Conservation (phyloP, 2,329 filamentous ascomycete genomes). For the Orbilia oligospora region DNA sequence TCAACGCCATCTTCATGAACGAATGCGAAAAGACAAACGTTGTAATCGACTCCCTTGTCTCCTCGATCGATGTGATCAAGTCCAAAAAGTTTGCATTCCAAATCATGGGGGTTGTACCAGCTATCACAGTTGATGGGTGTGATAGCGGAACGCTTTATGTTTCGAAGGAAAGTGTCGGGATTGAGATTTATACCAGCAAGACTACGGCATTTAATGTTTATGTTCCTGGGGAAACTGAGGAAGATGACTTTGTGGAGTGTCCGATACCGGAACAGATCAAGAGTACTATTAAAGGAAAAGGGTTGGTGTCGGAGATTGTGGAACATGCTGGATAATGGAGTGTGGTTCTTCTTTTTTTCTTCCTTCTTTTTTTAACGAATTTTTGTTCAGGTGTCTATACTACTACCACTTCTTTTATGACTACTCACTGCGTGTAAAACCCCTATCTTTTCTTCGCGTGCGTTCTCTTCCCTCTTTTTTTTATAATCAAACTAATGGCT, state of each 20-base stretch:
- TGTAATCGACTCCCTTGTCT: constrained; percentile 89
- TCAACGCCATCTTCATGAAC: constrained; percentile 95
- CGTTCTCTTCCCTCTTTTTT: constrained; percentile 9
- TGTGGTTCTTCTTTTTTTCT: background rate
- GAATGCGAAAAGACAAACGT: constrained; percentile 88
- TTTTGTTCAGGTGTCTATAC: constrained; percentile 4
- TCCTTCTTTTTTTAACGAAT: background rate
- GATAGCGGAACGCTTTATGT: constrained; percentile 92
- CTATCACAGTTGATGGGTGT: constrained; percentile 91
- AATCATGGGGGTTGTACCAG: constrained; percentile 86
- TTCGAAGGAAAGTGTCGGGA: constrained; percentile 80
- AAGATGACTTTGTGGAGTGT: constrained; percentile 88
- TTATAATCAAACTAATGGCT: constrained; percentile 4
- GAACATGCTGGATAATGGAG: constrained; percentile 82
- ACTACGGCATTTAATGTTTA: constrained; percentile 89
- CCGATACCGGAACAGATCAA: constrained; percentile 90
- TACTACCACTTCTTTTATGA: no score
- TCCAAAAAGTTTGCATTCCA: constrained; percentile 94
- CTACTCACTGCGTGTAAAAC: background rate
- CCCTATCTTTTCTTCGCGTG: background rate
- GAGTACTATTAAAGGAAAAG: constrained; percentile 81
- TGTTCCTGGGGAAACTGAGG: constrained; percentile 77
- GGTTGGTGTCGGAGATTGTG: constrained; percentile 92
- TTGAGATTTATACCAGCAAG: constrained; percentile 92
- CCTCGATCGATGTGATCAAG: constrained; percentile 94